Base-by-base conservation (phyloP, 768 basidiomycete species). In the Mycena galericulata region DNA sequence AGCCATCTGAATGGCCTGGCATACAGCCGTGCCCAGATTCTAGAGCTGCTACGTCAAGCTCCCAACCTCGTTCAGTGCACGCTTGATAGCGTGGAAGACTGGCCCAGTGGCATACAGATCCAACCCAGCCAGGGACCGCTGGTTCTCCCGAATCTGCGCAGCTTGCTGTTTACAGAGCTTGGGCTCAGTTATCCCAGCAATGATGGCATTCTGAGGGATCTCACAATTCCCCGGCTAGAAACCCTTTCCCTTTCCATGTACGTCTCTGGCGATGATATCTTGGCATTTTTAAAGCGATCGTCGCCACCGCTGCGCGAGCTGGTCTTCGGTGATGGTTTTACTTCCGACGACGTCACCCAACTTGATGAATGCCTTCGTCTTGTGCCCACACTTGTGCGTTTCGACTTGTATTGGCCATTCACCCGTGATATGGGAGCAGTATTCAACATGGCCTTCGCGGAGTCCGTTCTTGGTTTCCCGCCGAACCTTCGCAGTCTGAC, bases 51-150 rank as follows among this genome's bases (percentile, higher is more conserved):
- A 14, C 57, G 45, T 34, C 22, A 6, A 15, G 45, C 57, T 36
- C 57, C 56, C 6, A 59, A 46, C 57, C 57, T 59, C 15, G 26
- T 24, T 22, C 17, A 41, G 17, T 59, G 57, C 32, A 59, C n/a
- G 24, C 30, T 59, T n/a, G n/a, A n/a, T n/a, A n/a, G n/a, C n/a
- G n/a, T n/a, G n/a, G n/a, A n/a, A n/a, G n/a, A n/a, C 4, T 14
- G 14, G 6, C n/a, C n/a, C 18, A n/a, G n/a, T 0, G 3, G 0
- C 12, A 4, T 11, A 36, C 6, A 17, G 1, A 9, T 5, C 14
- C 3, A 34, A 10, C 8, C 22, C 20, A 20, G n/a, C 34, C 34
- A 36, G 14, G 34, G 14, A 6, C 6, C n/a, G 8, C 34, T 36
- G 8, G 34, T 26, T 18, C 34, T 36, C 14, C 34, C 34, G 34